Evolutionary conservation across 768 basidiomycete species (phyloP), one percentile per base, ranked within the genome.

Genomic region (Mycena olivaceomarginata): DNA sequence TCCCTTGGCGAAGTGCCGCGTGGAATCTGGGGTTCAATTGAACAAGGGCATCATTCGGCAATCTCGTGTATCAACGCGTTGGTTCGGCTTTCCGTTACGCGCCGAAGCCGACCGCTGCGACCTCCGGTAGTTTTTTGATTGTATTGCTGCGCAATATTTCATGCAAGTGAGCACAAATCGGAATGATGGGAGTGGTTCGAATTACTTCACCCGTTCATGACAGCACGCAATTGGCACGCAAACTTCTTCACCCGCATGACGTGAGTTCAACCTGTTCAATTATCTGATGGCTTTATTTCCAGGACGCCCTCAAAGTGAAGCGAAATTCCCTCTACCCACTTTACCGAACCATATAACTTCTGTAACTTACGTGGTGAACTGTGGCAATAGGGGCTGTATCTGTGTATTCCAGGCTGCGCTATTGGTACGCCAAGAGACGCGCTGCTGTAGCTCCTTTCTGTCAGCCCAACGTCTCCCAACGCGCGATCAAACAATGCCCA

Each of bases 361-460:
- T 31, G 31, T 31, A 31, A 31, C 31, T 31, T 31, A 31, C 31
- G 31, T 31, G 31, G 31, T 31, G 3, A 31, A 2, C 31, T 67
- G 9, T 20, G 31, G 53, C 48, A 37, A 20, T 31, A 48, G 25
- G 5, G 22, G 45, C 66, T 46, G 25, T 51, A 9, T 20, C 43
- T 48, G 25, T n/a, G 40, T 31, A 31, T 31, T 31, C 31, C 31
- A 31, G 31, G 65, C 25, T 5, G 15, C n/a, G n/a, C n/a, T 31
- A 31, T 31, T 4, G 45, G 16, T 11, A 25, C 64, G 10, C 4
- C 9, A 13, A 20, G 15, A n/a, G 41, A 43, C 13, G 43, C 16
- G 45, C 13, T 15, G 43, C 31, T 20, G 31, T 48, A 67, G 48
- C 66, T 67, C 66, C 66, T 67, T 67, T 31, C 31, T n/a, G 7